A percentile compares a stretch with the other conserved stretches of the same genome.
Evolutionary conservation across 208 protist genomes (phyloP).

Genomic region (Herpetomonas samuelpessoai): DNA sequence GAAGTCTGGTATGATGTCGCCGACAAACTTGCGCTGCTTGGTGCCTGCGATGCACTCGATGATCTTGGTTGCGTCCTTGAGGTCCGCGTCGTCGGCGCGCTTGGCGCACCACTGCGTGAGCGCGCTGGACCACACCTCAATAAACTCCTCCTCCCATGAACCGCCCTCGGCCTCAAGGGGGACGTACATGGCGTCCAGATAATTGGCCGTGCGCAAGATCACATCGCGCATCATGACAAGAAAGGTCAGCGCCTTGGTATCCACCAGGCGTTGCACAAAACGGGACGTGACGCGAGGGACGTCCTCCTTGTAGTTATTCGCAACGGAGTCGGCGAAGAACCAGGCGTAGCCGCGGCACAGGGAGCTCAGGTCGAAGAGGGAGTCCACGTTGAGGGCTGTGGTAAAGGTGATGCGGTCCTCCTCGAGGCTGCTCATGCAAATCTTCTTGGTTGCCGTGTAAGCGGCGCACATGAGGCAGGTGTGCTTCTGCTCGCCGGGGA

Average conservation of each 20-base stretch:
- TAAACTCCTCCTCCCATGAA: conserved; percentile 80
- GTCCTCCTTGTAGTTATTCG: conserved; percentile 57
- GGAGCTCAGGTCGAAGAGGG: conserved; percentile 46
- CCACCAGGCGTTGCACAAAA: conserved; percentile 46
- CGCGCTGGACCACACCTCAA: conserved; percentile 62
- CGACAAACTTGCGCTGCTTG: conserved; percentile 64
- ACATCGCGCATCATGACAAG: conserved; percentile 54
- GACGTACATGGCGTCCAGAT: conserved; percentile 71
- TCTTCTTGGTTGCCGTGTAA: conserved; percentile 60
- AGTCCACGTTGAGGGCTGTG: conserved; percentile 35
- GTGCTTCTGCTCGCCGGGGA: conserved; percentile 40
- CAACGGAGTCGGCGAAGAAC: conserved; percentile 68
- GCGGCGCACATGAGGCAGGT: conserved; percentile 57
- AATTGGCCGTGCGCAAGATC: conserved; percentile 78
- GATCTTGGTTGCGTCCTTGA: conserved; percentile 16
- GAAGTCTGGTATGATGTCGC: conserved; percentile 74
- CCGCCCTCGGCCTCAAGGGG: conserved; percentile 33
- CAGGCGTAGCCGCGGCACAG: conserved; percentile 75
- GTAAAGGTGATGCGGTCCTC: conserved; percentile 47
- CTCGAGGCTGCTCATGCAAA: conserved; percentile 37
- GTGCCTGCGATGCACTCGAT: conserved; percentile 47
- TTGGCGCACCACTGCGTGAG: conserved; percentile 34
- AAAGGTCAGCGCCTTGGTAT: conserved; percentile 47
- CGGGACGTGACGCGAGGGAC: conserved; percentile 60
- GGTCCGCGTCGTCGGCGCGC: conserved; percentile 15